Base-by-base conservation (phyloP, 1,139 yeast genomes). In the Pneumocystis canis region DNA sequence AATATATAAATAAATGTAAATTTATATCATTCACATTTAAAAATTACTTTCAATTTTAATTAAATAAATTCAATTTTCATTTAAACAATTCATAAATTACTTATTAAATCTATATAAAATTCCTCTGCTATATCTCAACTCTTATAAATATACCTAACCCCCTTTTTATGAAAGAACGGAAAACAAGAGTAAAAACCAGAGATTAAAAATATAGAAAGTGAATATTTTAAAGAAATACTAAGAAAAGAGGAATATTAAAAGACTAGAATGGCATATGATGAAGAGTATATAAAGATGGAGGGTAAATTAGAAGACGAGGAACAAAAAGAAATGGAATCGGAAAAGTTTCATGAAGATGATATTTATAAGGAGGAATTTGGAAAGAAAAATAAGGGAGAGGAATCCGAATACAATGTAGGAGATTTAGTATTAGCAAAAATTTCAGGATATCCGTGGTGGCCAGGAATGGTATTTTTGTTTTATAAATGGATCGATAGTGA, bases 381-480 rank as follows among this genome's bases (percentile, higher is more conserved):
- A 47, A n/a, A 47, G 7, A 14, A 25, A 47, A 14, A 5, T 2
- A 4, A 16, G 25, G 3, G 31, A 47, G 2, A 20, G 11, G 1
- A n/a, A 28, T 14, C 40, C n/a, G 53, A 16, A 7, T 63, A 63
- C n/a, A 25, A 35, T n/a, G 61, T 41, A 5, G 64, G 63, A 6
- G 64, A 61, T 31, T 33, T 57, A 14, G 64, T 63, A 25, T 41
- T 58, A 20, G 64, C 61, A 54, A 63, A 62, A 30, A 56, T 63
- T 9, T 60, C 61, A 1, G 64, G 65, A 7, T 63, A 62, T 28
- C 64, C 65, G 6, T 63, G 64, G 63, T 63, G 65, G 65, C 65
- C 64, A 5, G 64, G 62, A 7, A 59, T 63, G 54, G 63, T 62
- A 40, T 40, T 60, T 57, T 30, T 53, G 39, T 37, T 30, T 32